phyloP scores from a whole-genome alignment of 2,329 filamentous ascomycete genomes.

The Monosporascus sp. region DNA sequence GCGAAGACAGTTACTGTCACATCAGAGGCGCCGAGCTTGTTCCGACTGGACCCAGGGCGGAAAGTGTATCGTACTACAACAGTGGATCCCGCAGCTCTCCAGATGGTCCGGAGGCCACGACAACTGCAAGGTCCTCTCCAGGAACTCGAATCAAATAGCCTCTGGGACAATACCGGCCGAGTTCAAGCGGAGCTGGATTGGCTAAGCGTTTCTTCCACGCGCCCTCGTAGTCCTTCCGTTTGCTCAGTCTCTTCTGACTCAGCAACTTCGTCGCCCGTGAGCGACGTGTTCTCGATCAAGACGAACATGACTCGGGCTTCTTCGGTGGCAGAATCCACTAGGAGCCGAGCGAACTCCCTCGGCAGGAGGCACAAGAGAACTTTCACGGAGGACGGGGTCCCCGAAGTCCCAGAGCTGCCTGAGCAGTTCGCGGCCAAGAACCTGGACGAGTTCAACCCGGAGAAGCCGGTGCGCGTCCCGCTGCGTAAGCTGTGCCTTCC shows the following conservation, averaged over 20 bases:
- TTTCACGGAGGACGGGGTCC: background rate
- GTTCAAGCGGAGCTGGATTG: slow-evolving; percentile 18
- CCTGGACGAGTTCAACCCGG: slow-evolving; percentile 11
- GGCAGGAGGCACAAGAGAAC: slow-evolving; percentile 16
- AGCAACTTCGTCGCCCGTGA: slow-evolving; percentile 11
- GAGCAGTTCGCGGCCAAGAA: slow-evolving; percentile 17
- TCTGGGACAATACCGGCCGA: slow-evolving; percentile 16
- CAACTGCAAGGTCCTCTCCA: slow-evolving; percentile 16
- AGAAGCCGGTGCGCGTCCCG: slow-evolving; percentile 11
- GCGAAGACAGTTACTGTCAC: slow-evolving; percentile 1
- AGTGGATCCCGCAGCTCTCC: slow-evolving; percentile 28
- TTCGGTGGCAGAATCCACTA: slow-evolving; percentile 8
- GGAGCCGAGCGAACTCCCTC: slow-evolving; percentile 14
- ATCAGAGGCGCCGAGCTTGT: slow-evolving; percentile 16
- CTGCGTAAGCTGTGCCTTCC: slow-evolving; percentile 19
- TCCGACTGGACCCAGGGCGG: slow-evolving; percentile 26
- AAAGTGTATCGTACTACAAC: slow-evolving; percentile 27
- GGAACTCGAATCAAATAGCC: slow-evolving; percentile 17
- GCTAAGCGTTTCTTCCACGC: slow-evolving; percentile 22
- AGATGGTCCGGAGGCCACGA: slow-evolving; percentile 29
- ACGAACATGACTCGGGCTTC: slow-evolving; percentile 16
- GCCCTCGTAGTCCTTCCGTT: slow-evolving; percentile 16
- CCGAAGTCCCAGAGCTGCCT: slow-evolving; percentile 12
- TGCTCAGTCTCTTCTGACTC: slow-evolving; percentile 16
- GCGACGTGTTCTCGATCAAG: slow-evolving; percentile 14